A percentile compares a stretch with the other conserved stretches of the same genome.
Evolutionary conservation across 768 basidiomycete genomes (phyloP).

Genomic region (Podaxis rugospora): DNA sequence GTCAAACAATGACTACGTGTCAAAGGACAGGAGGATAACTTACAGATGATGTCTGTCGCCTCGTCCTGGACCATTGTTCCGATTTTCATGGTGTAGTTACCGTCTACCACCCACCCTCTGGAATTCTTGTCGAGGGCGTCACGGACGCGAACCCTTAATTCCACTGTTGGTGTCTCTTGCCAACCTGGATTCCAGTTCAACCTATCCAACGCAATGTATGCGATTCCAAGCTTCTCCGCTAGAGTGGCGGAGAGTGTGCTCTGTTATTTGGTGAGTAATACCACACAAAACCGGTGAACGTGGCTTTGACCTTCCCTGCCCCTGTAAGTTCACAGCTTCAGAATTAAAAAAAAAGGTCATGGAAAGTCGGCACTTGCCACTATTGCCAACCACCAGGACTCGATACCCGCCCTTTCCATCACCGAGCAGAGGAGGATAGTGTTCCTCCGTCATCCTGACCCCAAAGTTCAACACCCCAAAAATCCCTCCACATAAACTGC

Average conservation of each 20-base stretch:
- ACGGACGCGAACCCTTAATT: constrained; percentile 26
- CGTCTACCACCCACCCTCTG: constrained; percentile 53
- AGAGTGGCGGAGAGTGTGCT: constrained; percentile 44
- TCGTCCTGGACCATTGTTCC: constrained; percentile 30
- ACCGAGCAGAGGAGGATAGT: background rate
- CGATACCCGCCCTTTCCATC: constrained; percentile 43
- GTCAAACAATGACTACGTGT: background rate
- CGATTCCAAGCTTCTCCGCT: constrained; percentile 37
- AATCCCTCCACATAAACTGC: background rate
- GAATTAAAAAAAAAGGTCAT: background rate
- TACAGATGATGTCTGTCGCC: constrained; percentile 53
- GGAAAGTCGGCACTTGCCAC: constrained; percentile 30
- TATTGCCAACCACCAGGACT: constrained; percentile 42
- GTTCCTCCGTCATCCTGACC: background rate
- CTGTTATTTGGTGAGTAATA: constrained; percentile 21
- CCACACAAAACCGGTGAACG: background rate
- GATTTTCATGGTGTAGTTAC: constrained; percentile 30
- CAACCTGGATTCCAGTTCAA: constrained; percentile 50
- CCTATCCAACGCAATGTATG: constrained; percentile 42
- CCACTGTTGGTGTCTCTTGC: constrained; percentile 25
- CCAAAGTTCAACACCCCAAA: background rate
- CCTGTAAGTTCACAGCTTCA: constrained; percentile 15
- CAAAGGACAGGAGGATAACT: constrained; percentile 14
- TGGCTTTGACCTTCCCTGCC: background rate
- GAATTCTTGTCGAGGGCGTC: constrained; percentile 22